Base-by-base conservation (phyloP, 2,329 filamentous ascomycete species). In the Uncinocarpus reesii region DNA sequence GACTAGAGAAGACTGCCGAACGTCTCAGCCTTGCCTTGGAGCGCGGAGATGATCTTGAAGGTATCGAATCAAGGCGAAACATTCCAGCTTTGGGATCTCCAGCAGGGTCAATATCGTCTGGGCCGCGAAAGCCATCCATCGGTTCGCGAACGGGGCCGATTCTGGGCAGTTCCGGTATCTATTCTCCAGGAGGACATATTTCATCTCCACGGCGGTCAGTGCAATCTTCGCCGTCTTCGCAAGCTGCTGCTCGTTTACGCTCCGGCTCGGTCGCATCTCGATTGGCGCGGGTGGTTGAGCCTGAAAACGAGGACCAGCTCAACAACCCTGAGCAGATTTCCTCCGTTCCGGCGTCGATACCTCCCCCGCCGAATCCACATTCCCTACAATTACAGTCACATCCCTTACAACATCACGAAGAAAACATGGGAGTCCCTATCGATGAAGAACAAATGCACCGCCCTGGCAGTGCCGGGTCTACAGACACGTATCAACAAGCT, bases 1-100 rank as follows among this genome's bases (percentile, higher is more conserved):
- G 71, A 36, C 55, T 74, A 54, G 71, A 74, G 54, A 62, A 66
- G 53, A 71, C 65, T 53, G 71, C 71, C 13, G 71, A 73, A 57
- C 66, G 67, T 28, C 59, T 74, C 50, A 74, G 70, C 57, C 63
- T 65, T 55, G 68, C 64, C 47, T 69, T 70, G 31, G 70, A 72
- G 56, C 66, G 73, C 40, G 66, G 63, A 31, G 24, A 44, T 62
- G 63, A 42, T 38, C 70, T 40, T 28, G 43, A 66, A 48, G 69
- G 65, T 51, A 64, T 73, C 59, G 68, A 70, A 52, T 56, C 60
- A 46, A 68, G 72, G 50, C 69, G 70, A 53, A 68, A 68, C 48
- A 62, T 64, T 37, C 64, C 62, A 47, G 68, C 67, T 16, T 28
- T 48, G 4, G 45, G 43, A 31, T 46, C 43, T 21, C 36, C 45